A percentile compares a stretch with the other conserved stretches of the same genome.
These are phyloP conservation scores for Davidsoniella neocaledoniae DNA, from an alignment of 2,329 filamentous ascomycete genomes.

Conservation along the genomic window DNA sequence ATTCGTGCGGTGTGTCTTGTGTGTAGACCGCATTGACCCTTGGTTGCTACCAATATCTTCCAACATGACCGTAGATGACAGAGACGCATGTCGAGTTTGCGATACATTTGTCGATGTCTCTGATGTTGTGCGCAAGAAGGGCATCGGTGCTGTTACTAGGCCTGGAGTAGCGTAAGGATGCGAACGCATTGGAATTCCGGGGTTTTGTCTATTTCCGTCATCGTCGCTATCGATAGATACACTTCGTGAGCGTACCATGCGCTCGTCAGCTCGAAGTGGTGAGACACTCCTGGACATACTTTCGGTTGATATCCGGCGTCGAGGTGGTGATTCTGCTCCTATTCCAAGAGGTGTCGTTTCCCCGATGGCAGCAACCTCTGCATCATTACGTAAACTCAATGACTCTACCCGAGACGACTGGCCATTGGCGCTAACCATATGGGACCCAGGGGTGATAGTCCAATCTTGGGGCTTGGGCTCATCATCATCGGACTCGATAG, in stretches of 20 bases:
- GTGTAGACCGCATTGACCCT: slow-evolving; percentile 21
- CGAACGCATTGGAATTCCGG: slow-evolving; percentile 14
- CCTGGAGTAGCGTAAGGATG: slow-evolving; percentile 20
- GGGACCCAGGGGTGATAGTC: slow-evolving; percentile 14
- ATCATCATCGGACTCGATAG: slow-evolving; percentile 48
- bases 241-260: slow-evolving; percentile 1
- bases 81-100: slow-evolving; percentile 32
- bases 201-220: slow-evolving; percentile 10
- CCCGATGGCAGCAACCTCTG: slow-evolving; percentile 8
- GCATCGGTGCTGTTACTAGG: slow-evolving; percentile 19
- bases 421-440: slow-evolving; percentile 22
- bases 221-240: slow-evolving; percentile 9
- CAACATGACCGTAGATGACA: slow-evolving; percentile 31
- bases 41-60: slow-evolving; percentile 27
- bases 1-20: slow-evolving; percentile 27
- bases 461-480: slow-evolving; percentile 16
- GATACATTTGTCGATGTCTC: slow-evolving; percentile 22
- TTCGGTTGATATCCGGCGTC: slow-evolving; percentile 7
- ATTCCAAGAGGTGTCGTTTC: slow-evolving; percentile 6
- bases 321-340: background rate
- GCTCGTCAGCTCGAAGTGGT: background rate
- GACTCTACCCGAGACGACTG: slow-evolving; percentile 23
- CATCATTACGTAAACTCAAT: slow-evolving; percentile 12
- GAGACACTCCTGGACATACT: background rate
- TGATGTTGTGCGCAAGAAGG: slow-evolving; percentile 35